Base-by-base conservation (phyloP, 176 grass and related monocot species). In the Juncus inflexus region DNA sequence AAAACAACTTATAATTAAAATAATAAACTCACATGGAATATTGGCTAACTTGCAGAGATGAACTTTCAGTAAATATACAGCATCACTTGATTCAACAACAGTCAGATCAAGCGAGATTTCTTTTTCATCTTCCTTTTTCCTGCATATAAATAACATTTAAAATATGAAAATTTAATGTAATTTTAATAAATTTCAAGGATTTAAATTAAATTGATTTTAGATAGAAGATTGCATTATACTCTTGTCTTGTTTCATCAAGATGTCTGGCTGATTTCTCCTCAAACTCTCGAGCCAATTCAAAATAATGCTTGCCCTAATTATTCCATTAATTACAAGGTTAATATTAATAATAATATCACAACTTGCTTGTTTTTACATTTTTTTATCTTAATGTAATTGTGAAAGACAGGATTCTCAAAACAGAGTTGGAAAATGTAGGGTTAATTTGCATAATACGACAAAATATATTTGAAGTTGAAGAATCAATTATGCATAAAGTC, bases 181-280 rank as follows among this genome's bases (percentile, higher is more conserved):
- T 63, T 12, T 5, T 51, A 62, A 43, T 15, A 38, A 69, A 69
- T 14, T 19, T 41, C 12, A 55, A 42, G 15, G 8, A 70, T 45
- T 11, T 9, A 43, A 41, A 40, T 15, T 13, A 52, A 61, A 15
- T 51, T 60, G 12, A 49, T 37, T 12, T 12, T 13, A 41, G 10
- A 58, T 13, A 42, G 11, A 42, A 35, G 35, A 9, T 12, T 60
- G 53, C 14, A 77, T 51, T 52, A 60, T 52, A 35, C 19, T 70
- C 81, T 73, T 74, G 77, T 84, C 42, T 85, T 72, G 76, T 52
- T 39, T 72, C 73, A 42, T 75, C 50, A 77, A 83, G 83, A 65
- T 87, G 71, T 51, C 16, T 63, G 50, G 78, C 65, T 80, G 85
- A 88, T 83, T 85, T 94, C 79, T 94, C 85, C 55, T 83, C 82